A percentile compares a stretch with the other conserved stretches of the same genome.
These are phyloP conservation scores for Theileria equi DNA, from an alignment of 169 alveolate genomes.

Conservation along the genomic window DNA sequence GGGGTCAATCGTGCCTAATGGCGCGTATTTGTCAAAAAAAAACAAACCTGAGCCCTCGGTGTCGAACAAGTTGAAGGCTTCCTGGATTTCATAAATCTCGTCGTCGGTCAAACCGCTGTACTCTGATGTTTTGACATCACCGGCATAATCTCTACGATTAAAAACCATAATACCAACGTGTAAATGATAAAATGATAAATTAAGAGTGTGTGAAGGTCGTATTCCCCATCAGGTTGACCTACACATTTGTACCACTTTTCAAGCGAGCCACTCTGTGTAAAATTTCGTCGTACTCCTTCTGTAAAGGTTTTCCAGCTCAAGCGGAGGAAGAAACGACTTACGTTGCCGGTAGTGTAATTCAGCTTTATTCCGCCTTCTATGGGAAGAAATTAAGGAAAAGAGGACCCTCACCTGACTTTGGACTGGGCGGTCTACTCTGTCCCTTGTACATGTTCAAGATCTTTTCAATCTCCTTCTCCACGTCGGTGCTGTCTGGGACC, in stretches of 20 bases:
- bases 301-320: too few relatives aligned
- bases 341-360: conserved; percentile 34
- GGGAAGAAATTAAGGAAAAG: neutral
- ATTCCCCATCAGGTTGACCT: conserved; percentile 8
- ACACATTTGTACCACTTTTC: conserved; percentile 1
- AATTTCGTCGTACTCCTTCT: conserved; percentile 2
- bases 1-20: conserved; percentile 94
- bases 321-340: too few relatives aligned
- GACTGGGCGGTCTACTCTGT: too few relatives aligned
- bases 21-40: neutral
- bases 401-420: too few relatives aligned
- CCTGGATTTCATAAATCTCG: conserved; percentile 97
- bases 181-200: neutral
- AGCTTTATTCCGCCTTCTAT: neutral
- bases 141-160: conserved; percentile 50
- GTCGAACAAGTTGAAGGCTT: conserved; percentile 98
- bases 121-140: conserved; percentile 77
- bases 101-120: conserved; percentile 92
- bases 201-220: conserved; percentile 7
- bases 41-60: conserved; percentile 93
- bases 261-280: conserved; percentile 9
- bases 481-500: neutral
- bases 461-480: neutral
- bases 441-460: neutral
- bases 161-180: conserved; percentile 24